These are phyloP conservation scores for Pichia insulana DNA, from an alignment of 805 yeast species.

Conservation along the genomic window DNA sequence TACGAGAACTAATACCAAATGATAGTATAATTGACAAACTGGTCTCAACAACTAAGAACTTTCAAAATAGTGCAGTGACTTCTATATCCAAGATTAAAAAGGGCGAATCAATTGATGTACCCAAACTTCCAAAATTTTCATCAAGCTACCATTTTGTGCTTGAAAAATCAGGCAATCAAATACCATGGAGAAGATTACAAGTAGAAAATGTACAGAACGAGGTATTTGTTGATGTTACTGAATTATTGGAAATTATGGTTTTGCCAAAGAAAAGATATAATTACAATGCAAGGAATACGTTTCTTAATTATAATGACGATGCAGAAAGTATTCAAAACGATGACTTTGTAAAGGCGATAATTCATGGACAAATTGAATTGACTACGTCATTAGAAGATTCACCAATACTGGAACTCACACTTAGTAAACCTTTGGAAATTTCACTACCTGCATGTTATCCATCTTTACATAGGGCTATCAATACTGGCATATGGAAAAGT, in stretches of 20 bases:
- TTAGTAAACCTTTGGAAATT: constrained; percentile 43
- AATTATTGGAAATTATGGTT: constrained; percentile 49
- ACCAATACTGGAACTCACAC: constrained; percentile 57
- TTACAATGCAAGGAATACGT: neutral
- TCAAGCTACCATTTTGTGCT: constrained; percentile 11
- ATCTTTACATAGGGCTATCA: constrained; percentile 64
- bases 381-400: constrained; percentile 67
- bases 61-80: constrained; percentile 26
- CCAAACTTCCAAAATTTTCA: constrained; percentile 10
- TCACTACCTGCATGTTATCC: constrained; percentile 5
- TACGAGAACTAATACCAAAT: constrained; percentile 63
- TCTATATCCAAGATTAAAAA: constrained; percentile 24
- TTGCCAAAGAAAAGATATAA: constrained; percentile 25
- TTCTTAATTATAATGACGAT: neutral
- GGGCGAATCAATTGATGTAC: constrained; percentile 7
- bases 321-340: neutral
- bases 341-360: constrained; percentile 33
- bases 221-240: constrained; percentile 74
- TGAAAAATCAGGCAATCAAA: constrained; percentile 29
- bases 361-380: constrained; percentile 57
- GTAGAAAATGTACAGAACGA: constrained; percentile 77
- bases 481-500: constrained; percentile 41
- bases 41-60: constrained; percentile 32
- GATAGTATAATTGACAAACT: constrained; percentile 47
- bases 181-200: constrained; percentile 74